Evolutionary conservation across 495 filamentous ascomycete genomes (phyloP).

Genomic region (Neurospora sp.): DNA sequence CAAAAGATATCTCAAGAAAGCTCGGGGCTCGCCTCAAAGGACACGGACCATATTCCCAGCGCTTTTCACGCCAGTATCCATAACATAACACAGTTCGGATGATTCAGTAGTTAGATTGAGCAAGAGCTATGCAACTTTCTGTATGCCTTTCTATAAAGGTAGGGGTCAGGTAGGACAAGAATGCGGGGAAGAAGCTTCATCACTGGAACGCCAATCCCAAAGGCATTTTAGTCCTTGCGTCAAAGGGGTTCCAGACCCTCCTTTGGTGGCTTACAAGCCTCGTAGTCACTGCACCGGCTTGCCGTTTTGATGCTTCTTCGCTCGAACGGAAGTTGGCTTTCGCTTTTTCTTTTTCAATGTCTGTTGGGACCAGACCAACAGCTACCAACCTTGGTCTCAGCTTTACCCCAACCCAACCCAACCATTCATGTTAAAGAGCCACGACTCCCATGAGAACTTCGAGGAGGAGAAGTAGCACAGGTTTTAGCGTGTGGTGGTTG

Average conservation of each 20-base stretch:
- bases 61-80: no score
- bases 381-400: not conserved
- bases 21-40: not conserved
- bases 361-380: no score
- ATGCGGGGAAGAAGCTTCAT: not conserved
- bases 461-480: not conserved
- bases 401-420: not conserved
- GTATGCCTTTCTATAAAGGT: not conserved
- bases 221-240: not conserved
- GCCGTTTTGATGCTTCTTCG: constrained; percentile 1
- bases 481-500: not conserved
- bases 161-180: not conserved
- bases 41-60: not conserved
- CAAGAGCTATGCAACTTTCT: not conserved
- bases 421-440: not conserved
- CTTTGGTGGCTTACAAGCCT: not conserved
- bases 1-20: not conserved
- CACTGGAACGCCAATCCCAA: not conserved
- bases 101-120: not conserved
- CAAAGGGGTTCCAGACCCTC: not conserved
- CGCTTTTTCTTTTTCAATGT: not conserved
- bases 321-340: constrained; percentile 4
- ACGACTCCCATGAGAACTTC: not conserved
- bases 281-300: not conserved
- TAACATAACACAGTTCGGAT: not conserved